Evolutionary conservation across 345 rosid species (phyloP), one percentile per base, ranked within the genome.

Genomic region (Hevea brasiliensis): DNA sequence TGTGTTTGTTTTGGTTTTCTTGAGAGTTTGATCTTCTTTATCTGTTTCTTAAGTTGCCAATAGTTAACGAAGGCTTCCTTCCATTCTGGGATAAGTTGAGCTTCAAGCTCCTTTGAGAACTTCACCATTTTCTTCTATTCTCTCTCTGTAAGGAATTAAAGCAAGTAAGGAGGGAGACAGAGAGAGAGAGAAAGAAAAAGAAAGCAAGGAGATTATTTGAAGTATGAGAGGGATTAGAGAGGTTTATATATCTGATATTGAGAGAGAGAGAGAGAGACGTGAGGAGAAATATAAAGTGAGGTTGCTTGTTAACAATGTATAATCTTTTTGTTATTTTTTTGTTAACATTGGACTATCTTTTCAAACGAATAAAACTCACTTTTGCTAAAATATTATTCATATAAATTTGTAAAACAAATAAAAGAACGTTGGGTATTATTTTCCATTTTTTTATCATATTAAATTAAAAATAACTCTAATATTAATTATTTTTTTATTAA

Each of bases 51-150:
- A 42, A 93, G 93, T 58, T 87, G 86, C 88, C 96, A 81, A 73
- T 96, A 96, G 79, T 93, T 88, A 32, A 91, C 99, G 61, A 93
- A 96, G 50, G 96, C 97, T 17, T 90, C 98, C 69, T 90, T 96
- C 99, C 99, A 96, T 77, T 96, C 98, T 0, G 99, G 99, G 63
- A 96, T 96, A 0, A 96, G 85, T 70, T 96, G 99, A 77, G 99
- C 99, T 65, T 93, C 97, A 1, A 96, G 87, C 83, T 96, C 93
- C 76, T 91, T 96, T 0, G 99, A 96, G 83, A 96, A 96, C 85
- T 96, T 96, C 87, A 96, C 98, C 99, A 96, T 95, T 86, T 72
- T 69, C 40, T 15, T 84, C 68, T 70, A 21, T 45, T 70, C 62
- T 48, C n/a, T 50, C 50, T 63, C 8, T 2, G 6, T 7, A 11